Evolutionary conservation across 345 rosid species (phyloP).

Genomic region (Corchorus olitorius): DNA sequence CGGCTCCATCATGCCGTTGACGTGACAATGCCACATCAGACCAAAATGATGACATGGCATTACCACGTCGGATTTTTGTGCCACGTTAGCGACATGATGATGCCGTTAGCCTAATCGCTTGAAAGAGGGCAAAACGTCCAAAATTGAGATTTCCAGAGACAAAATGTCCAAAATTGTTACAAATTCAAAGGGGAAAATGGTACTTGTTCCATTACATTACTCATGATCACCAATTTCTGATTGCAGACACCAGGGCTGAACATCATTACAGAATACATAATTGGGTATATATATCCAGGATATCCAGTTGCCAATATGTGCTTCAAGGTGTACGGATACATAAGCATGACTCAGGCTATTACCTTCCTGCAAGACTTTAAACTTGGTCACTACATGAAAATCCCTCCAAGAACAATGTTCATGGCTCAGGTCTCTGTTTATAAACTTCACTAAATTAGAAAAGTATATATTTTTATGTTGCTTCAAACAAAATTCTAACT

Average conservation of each 20-base stretch:
- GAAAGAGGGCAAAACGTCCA: too few species aligned
- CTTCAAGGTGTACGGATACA: constrained; percentile 96
- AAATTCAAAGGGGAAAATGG: too few species aligned
- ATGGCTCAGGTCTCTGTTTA: constrained; percentile 82
- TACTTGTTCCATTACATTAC: too few species aligned
- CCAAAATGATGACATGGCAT: too few species aligned
- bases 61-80: too few species aligned
- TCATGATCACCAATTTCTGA: neutral
- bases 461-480: neutral
- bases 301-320: constrained; percentile 97
- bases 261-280: constrained; percentile 86
- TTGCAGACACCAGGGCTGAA: constrained; percentile 87
- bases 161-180: too few species aligned
- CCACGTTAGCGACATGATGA: too few species aligned
- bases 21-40: too few species aligned
- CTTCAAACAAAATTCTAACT: too few species aligned
- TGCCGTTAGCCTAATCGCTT: too few species aligned
- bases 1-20: too few species aligned
- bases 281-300: constrained; percentile 95
- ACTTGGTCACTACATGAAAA: constrained; percentile 98
- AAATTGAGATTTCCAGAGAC: too few species aligned
- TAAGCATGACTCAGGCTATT: constrained; percentile 89
- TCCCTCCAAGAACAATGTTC: constrained; percentile 96
- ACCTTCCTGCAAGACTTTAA: constrained; percentile 94
- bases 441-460: neutral